Percentiles rank a stretch among this genome's conserved stretches.
These are phyloP conservation scores for Hylodesmum podocarpum DNA, from an alignment of 306 rosid species.

Conservation along the genomic window DNA sequence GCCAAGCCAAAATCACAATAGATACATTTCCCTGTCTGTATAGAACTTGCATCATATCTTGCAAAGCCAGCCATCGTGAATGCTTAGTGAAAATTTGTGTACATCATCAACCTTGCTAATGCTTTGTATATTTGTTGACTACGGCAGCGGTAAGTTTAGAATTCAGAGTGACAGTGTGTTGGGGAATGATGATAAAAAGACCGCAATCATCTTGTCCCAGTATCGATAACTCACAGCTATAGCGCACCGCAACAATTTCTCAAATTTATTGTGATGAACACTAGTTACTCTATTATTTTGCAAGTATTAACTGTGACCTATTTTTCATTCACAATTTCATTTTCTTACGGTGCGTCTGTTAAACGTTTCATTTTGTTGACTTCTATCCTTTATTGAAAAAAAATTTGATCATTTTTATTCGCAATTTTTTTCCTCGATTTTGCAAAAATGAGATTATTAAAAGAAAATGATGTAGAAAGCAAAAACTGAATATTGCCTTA, in stretches of 20 bases:
- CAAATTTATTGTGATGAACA: not conserved
- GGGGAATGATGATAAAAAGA: not conserved
- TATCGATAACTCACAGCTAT: not conserved
- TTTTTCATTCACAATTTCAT: no score
- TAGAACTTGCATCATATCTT: not conserved
- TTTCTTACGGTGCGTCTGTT: no score
- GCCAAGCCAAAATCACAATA: constrained; percentile 44
- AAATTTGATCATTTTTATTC: no score
- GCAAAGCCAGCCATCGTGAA: not conserved
- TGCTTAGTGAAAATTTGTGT: constrained; percentile 15
- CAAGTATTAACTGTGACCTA: no score
- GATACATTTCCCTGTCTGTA: not conserved
- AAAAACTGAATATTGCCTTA: no score
- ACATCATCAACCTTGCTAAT: constrained; percentile 22
- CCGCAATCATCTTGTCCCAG: not conserved
- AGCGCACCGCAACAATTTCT: not conserved
- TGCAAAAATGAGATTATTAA: no score
- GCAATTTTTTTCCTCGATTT: no score
- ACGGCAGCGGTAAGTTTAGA: not conserved
- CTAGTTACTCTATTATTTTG: no score
- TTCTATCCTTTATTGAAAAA: no score
- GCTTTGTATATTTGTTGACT: constrained; percentile 30
- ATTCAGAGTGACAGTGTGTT: not conserved
- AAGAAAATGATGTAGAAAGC: no score
- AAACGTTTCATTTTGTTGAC: no score